Evolutionary conservation across 2,329 filamentous ascomycete species (phyloP).

Genomic region (Teratosphaeria viscida): DNA sequence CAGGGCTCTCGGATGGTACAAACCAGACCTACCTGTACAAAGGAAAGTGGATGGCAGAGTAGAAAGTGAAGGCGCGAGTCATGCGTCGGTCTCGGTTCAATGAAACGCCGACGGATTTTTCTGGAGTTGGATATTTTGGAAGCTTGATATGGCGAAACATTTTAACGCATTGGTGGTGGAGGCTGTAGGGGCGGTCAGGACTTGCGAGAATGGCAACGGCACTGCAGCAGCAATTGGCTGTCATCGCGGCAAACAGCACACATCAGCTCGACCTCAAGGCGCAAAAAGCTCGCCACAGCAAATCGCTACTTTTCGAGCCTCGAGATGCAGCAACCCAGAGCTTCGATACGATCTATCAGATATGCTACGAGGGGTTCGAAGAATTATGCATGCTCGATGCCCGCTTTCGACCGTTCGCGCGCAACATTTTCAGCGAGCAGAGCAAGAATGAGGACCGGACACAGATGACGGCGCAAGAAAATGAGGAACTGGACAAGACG

Average conservation of each 20-base stretch:
- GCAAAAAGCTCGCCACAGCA: constrained; percentile 81
- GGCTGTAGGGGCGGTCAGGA: background rate
- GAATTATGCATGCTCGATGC: constrained; percentile 81
- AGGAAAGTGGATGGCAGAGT: background rate
- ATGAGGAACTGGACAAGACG: constrained; percentile 66
- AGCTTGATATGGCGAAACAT: background rate
- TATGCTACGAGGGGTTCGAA: constrained; percentile 81
- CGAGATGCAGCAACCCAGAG: constrained; percentile 76
- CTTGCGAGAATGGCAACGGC: constrained; percentile 60
- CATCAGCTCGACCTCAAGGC: constrained; percentile 86
- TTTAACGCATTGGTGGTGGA: background rate
- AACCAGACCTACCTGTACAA: background rate
- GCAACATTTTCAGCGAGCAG: constrained; percentile 83
- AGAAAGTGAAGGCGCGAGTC: constrained; percentile 1
- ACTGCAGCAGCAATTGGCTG: constrained; percentile 86
- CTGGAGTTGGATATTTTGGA: background rate
- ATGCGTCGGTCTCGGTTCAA: background rate
- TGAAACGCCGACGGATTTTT: background rate
- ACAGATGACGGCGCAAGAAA: constrained; percentile 72
- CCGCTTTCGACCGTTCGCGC: constrained; percentile 63
- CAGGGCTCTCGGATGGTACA: background rate
- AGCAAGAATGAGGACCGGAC: constrained; percentile 81
- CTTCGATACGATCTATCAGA: constrained; percentile 76
- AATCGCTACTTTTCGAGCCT: constrained; percentile 88
- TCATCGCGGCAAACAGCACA: constrained; percentile 81